phyloP scores from a whole-genome alignment of 1,284 basidiomycete genomes.

The Rhodofomes roseus region DNA sequence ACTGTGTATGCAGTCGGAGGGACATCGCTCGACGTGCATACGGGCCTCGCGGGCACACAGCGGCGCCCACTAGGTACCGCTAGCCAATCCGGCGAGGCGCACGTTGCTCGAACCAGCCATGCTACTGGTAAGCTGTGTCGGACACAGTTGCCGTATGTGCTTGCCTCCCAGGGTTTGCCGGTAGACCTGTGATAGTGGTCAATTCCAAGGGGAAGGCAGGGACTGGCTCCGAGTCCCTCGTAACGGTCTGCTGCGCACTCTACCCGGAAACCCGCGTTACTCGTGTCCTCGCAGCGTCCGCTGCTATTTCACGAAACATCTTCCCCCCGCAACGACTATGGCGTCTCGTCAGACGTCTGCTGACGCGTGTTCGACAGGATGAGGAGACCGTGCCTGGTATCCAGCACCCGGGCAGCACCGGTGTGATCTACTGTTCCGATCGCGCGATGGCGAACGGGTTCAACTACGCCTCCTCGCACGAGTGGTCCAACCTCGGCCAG shows the following conservation, averaged over 20 bases:
- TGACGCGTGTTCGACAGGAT: slow-evolving; percentile 38
- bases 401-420: slow-evolving; percentile 71
- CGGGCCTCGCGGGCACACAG: neutral
- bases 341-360: neutral
- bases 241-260: no score
- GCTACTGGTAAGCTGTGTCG: no score
- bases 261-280: no score
- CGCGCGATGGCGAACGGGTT: slow-evolving; percentile 88
- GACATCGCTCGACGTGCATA: neutral
- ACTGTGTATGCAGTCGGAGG: neutral
- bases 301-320: no score
- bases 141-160: no score
- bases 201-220: no score
- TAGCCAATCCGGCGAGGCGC: no score
- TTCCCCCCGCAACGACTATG: neutral
- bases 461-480: slow-evolving; percentile 69
- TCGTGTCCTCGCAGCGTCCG: neutral
- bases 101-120: no score
- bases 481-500: slow-evolving; percentile 85
- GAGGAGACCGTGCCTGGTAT: slow-evolving; percentile 85
- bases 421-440: slow-evolving; percentile 87
- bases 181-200: no score
- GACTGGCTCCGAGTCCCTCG: no score
- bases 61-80: neutral
- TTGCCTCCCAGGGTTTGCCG: no score